phyloP scores from a whole-genome alignment of 2,329 filamentous ascomycete species.

The Pseudocercospora vitis region DNA sequence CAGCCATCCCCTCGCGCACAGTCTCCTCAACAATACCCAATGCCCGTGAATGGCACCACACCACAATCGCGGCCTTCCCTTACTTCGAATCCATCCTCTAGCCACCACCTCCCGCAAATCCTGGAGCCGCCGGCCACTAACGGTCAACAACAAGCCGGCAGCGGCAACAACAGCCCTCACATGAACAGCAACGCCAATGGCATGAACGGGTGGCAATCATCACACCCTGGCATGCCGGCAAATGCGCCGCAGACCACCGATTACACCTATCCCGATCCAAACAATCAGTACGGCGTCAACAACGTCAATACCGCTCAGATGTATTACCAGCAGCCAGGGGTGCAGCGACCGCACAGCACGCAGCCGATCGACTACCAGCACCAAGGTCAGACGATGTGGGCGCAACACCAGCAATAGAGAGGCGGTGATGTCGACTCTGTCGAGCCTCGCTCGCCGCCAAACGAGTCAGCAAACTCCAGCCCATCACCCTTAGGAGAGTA shows the following conservation, averaged over 20 bases:
- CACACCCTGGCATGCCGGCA: constrained; percentile 70
- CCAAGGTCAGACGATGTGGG: constrained; percentile 59
- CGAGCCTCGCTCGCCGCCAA: neutral
- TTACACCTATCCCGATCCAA: constrained; percentile 68
- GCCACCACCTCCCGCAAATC: constrained; percentile 73
- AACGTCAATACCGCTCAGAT: constrained; percentile 64
- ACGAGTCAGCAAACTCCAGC: neutral
- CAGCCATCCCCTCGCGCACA: constrained; percentile 66
- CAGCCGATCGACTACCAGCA: constrained; percentile 63
- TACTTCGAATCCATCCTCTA: constrained; percentile 74
- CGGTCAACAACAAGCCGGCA: constrained; percentile 72
- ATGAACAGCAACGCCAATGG: constrained; percentile 66
- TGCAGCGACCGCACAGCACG: constrained; percentile 70
- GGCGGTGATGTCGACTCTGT: constrained; percentile 10
- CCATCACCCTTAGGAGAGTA: neutral
- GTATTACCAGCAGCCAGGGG: constrained; percentile 69
- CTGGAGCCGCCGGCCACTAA: constrained; percentile 78
- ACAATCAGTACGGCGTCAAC: constrained; percentile 44
- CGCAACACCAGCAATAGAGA: constrained; percentile 39
- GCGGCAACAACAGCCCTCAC: constrained; percentile 81
- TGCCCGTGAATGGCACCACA: constrained; percentile 54
- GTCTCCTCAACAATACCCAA: constrained; percentile 59
- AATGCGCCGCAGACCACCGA: constrained; percentile 66
- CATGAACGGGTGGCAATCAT: constrained; percentile 78
- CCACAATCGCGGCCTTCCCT: constrained; percentile 55